Evolutionary conservation across 768 basidiomycete genomes (phyloP).

Genomic region (Suillus tomentosus): DNA sequence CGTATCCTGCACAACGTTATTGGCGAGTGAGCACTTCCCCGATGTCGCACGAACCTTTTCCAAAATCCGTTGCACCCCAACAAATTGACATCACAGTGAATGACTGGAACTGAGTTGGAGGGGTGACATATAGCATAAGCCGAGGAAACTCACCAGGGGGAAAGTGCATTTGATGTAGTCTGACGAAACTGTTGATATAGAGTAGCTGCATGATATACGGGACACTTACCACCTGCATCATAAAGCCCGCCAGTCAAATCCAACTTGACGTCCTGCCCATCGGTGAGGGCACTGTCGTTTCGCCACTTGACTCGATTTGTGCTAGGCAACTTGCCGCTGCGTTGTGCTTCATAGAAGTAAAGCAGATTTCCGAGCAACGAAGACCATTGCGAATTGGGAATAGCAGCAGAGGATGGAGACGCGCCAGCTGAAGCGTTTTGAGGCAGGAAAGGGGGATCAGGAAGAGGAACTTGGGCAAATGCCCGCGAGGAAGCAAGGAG

Average conservation of each 20-base stretch:
- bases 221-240: conserved; percentile 79
- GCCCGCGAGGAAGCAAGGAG: conserved; percentile 30
- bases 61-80: conserved; percentile 88
- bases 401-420: conserved; percentile 40
- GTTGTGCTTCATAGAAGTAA: conserved; percentile 91
- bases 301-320: conserved; percentile 84
- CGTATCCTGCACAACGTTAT: conserved; percentile 57
- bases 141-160: conserved; percentile 59
- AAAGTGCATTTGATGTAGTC: conserved; percentile 90
- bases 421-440: conserved; percentile 61
- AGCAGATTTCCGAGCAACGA: conserved; percentile 77
- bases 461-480: conserved; percentile 61
- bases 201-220: background rate
- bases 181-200: conserved; percentile 27
- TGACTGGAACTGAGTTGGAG: conserved; percentile 44
- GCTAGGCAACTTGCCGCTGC: conserved; percentile 71
- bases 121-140: background rate
- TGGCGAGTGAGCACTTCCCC: conserved; percentile 7
- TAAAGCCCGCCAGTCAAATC: conserved; percentile 90
- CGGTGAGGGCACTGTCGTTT: conserved; percentile 75
- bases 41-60: conserved; percentile 52
- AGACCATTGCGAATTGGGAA: conserved; percentile 80
- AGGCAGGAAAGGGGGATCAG: conserved; percentile 64
- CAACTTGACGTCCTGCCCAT: conserved; percentile 72
- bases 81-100: conserved; percentile 84